Percentiles rank a stretch among this genome's conserved stretches.
Conservation (phyloP, 1,139 yeast species). For the Starmera stellimalicola region DNA sequence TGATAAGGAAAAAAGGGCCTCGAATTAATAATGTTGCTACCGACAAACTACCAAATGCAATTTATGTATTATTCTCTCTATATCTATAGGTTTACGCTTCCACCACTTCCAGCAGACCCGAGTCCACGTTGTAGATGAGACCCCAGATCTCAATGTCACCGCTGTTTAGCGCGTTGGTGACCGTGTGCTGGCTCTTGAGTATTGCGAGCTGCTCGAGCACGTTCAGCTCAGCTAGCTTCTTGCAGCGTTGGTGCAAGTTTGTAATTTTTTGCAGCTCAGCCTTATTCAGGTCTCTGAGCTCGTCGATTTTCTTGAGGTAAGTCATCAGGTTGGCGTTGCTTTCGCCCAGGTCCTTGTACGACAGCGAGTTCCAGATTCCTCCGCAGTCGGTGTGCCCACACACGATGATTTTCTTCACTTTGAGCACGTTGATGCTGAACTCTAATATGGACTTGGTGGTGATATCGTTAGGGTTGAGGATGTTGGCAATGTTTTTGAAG, state of each 20-base stretch:
- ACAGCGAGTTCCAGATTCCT: conserved; percentile 82
- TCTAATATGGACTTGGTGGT: conserved; percentile 79
- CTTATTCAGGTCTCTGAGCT: conserved; percentile 30
- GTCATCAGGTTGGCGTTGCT: conserved; percentile 23
- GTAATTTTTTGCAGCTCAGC: conserved; percentile 26
- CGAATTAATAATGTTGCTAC: too few species aligned
- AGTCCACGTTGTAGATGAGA: conserved; percentile 73
- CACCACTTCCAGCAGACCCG: conserved; percentile 52
- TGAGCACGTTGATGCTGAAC: conserved; percentile 80
- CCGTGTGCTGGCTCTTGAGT: conserved; percentile 56
- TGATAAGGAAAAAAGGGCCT: too few species aligned
- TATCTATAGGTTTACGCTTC: conserved; percentile 16
- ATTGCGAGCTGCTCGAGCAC: conserved; percentile 51
- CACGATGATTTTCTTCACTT: conserved; percentile 74
- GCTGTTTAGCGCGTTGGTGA: conserved; percentile 56
- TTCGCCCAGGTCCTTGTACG: conserved; percentile 53
- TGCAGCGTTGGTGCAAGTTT: conserved; percentile 41
- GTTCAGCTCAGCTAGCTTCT: conserved; percentile 68
- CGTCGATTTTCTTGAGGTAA: conserved; percentile 35
- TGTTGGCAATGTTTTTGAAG: conserved; percentile 88
- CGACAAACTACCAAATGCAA: too few species aligned
- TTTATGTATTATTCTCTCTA: too few species aligned
- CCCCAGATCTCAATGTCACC: conserved; percentile 88
- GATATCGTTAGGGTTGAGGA: conserved; percentile 62
- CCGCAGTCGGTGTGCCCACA: conserved; percentile 99